Base-by-base conservation (phyloP, 2,329 filamentous ascomycete genomes). In the Epichloe gansuensis region DNA sequence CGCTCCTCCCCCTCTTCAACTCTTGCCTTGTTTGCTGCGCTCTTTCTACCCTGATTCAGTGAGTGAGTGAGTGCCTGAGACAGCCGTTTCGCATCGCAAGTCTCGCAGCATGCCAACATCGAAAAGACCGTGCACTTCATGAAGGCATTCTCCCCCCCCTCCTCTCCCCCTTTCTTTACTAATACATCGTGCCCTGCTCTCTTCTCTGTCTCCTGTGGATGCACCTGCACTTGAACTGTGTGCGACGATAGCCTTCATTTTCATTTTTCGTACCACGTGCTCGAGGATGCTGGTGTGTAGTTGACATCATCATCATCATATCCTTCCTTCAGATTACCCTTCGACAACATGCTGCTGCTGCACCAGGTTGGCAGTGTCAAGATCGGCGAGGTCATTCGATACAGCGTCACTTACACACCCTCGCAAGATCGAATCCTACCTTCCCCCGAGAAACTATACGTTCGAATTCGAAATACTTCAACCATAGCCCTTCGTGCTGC, bases 351-450 rank as follows among this genome's bases (percentile, higher is more conserved):
- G 93, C 76, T 97, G 58, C 81, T 97, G 65, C 74, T 95, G 55
- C 87, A 96, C 70, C 93, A 97, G 71, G 77, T 85, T 57, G 93
- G 93, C 63, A 88, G 80, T 71, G 85, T 97, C 66, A 95, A 91
- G 69, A 87, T 97, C 58, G 93, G 93, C 65, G 90, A 97, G 71
- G 85, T 96, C 40, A 82, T 96, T 57, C 85, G 93, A 72, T 95
- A 84, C 63, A 95, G 87, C 8, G 74, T 97, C 58, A 96, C 89
- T 48, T 98, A 98, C 69, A 93, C 85, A 1, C 93, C 93, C 4
- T 84, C 85, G 40, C 77, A 82, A 62, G 93, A 97, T 68, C 88
- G 88, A 59, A 94, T 96, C 64, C 77, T 95, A 3, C 93, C 93
- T 4, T 85, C 4, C 91, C 91, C 91, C 31, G 74, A 85, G 57